Base-by-base conservation (phyloP, 2,329 filamentous ascomycete species). In the Emmonsia crescens region DNA sequence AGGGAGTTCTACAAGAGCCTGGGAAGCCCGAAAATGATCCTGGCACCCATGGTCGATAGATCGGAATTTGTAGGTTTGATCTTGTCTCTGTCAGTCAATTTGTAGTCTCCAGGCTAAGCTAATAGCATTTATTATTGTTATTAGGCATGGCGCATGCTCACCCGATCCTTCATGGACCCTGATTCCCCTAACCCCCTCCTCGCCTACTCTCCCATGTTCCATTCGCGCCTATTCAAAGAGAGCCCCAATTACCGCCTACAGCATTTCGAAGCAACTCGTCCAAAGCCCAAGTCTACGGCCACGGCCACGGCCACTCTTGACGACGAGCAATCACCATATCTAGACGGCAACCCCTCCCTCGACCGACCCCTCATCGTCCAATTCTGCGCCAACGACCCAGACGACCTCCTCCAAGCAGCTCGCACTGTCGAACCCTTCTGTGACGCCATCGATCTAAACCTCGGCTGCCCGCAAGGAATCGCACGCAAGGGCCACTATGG, bases 21-120 rank as follows among this genome's bases (percentile, higher is more conserved):
- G 64, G 94, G 94, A 27, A 92, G 88, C 63, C 94, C 94, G 1
- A 96, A 90, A 76, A 87, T 89, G 66, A 85, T 99, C 36, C 83
- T 99, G 61, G 94, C 94, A 40, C 94, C 94, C 42, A 99, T 99
- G 94, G 94, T 99, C 27, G 93, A 99, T 72, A 90, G 96, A 75
- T 96, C 91, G 38, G 94, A 99, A 79, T 96, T 97, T 79, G 92
- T 96, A 80, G 66, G 87, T 79, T 56, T 57, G 55, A 27, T 42
- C 16, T 42, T 5, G 16, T 52, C 31, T 36, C 33, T 42, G 6
- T 5, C 31, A 44, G 42, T 24, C 38, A 48, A 48, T 48, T 21
- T 49, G 46, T n/a, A n/a, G n/a, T n/a, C n/a, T n/a, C n/a, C n/a
- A n/a, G n/a, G n/a, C n/a, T 24, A 5, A 49, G 46, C n/a, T 49